Percentiles rank a stretch among this genome's conserved stretches.
phyloP scores from a whole-genome alignment of 805 yeast species.

The Yarrowia deformans region DNA sequence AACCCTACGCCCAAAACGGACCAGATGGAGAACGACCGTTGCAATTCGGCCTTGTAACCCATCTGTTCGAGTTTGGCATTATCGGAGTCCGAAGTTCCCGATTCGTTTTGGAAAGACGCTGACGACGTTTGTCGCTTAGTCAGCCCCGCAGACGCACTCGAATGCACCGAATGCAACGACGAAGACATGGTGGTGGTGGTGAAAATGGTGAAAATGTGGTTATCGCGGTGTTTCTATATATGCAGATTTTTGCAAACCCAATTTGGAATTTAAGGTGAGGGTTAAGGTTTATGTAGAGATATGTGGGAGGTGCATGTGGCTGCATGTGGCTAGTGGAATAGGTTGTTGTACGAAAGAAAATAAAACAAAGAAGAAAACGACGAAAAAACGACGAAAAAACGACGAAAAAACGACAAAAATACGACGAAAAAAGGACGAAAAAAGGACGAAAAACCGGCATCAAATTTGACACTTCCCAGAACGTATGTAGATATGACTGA shows the following conservation, averaged over 20 bases:
- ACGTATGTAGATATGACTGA: too few relatives aligned
- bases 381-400: too few relatives aligned
- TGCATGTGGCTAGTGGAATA: conserved; percentile 1
- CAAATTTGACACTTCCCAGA: too few relatives aligned
- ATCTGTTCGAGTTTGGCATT: conserved; percentile 45
- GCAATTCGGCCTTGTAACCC: conserved; percentile 70
- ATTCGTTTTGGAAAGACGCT: background rate
- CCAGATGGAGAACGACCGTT: conserved; percentile 63
- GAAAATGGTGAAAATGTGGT: background rate
- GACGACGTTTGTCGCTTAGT: background rate
- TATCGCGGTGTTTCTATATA: background rate
- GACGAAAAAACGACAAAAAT: too few relatives aligned
- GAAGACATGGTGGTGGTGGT: background rate
- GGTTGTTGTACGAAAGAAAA: background rate
- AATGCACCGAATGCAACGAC: background rate
- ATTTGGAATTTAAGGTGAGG: background rate
- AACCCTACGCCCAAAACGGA: conserved; percentile 61
- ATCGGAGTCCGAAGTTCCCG: conserved; percentile 13
- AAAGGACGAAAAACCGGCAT: too few relatives aligned
- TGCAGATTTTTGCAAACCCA: conserved; percentile 3
- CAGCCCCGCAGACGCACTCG: background rate
- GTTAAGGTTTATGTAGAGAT: background rate
- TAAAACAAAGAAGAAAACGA: too few relatives aligned
- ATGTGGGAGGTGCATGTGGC: background rate
- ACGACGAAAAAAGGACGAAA: too few relatives aligned